These are phyloP conservation scores for Penicillium olsonii DNA, from an alignment of 2,329 filamentous ascomycete genomes.

Conservation along the genomic window DNA sequence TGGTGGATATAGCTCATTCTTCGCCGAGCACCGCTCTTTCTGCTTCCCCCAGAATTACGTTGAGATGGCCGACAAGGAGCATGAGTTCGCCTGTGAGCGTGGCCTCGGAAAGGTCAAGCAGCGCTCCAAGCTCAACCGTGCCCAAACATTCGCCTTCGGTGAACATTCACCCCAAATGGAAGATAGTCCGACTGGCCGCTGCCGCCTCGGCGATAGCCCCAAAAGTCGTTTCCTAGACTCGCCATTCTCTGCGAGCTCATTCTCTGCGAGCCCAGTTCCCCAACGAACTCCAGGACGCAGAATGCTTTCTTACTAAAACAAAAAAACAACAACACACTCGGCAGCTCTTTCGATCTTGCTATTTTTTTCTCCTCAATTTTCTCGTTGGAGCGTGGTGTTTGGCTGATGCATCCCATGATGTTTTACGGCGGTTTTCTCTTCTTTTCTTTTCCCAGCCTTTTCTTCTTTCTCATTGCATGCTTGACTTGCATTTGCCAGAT, in stretches of 20 bases:
- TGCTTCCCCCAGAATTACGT: slow-evolving; percentile 96
- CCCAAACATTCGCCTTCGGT: slow-evolving; percentile 94
- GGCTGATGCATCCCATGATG: slow-evolving; percentile 15
- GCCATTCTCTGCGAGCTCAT: slow-evolving; percentile 38
- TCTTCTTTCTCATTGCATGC: slow-evolving; percentile 14
- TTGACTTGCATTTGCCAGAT: slow-evolving; percentile 12
- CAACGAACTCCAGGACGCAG: slow-evolving; percentile 31
- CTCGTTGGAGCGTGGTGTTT: slow-evolving; percentile 28
- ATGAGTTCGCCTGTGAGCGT: slow-evolving; percentile 89
- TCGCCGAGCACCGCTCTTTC: slow-evolving; percentile 71
- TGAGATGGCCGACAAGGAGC: slow-evolving; percentile 90
- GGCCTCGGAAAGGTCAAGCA: slow-evolving; percentile 93
- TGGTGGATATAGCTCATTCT: slow-evolving; percentile 95
- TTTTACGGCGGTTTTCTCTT: slow-evolving; percentile 16
- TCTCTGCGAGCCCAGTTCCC: slow-evolving; percentile 36
- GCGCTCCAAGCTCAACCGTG: slow-evolving; percentile 78
- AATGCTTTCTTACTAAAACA: no score
- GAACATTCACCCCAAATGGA: slow-evolving; percentile 64
- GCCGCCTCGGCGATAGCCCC: slow-evolving; percentile 36
- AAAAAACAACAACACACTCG: no score
- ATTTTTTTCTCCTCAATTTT: slow-evolving; percentile 11
- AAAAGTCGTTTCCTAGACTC: slow-evolving; percentile 34
- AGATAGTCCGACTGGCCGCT: slow-evolving; percentile 61
- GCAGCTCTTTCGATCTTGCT: neutral
- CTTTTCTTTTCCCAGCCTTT: slow-evolving; percentile 12